phyloP scores from a whole-genome alignment of 2,329 filamentous ascomycete species.

The Cryphonectria parasitica region DNA sequence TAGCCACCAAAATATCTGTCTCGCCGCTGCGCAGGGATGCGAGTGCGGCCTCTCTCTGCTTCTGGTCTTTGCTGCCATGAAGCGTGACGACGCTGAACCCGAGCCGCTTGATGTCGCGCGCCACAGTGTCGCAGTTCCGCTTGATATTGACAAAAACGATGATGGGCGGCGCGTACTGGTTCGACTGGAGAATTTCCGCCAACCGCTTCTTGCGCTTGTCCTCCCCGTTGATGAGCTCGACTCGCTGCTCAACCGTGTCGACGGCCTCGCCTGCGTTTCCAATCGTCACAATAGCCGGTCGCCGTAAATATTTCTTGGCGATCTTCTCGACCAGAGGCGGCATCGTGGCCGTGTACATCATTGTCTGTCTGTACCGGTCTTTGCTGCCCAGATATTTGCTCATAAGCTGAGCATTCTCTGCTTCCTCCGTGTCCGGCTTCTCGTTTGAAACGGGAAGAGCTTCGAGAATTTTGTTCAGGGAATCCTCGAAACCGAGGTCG shows the following conservation, averaged over 20 bases:
- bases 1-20: conserved; percentile 90
- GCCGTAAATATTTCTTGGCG: conserved; percentile 92
- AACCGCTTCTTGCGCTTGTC: conserved; percentile 96
- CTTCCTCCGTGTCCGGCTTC: conserved; percentile 91
- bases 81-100: conserved; percentile 89
- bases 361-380: conserved; percentile 84
- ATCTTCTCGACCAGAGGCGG: conserved; percentile 89
- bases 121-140: conserved; percentile 94
- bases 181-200: conserved; percentile 81
- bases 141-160: conserved; percentile 99
- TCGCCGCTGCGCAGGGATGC: conserved; percentile 79
- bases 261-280: conserved; percentile 95
- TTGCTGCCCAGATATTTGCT: conserved; percentile 75
- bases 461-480: conserved; percentile 95
- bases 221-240: conserved; percentile 88
- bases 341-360: conserved; percentile 99
- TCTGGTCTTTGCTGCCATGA: conserved; percentile 95
- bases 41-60: conserved; percentile 93
- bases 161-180: conserved; percentile 84
- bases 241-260: conserved; percentile 95
- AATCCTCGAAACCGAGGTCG: conserved; percentile 95
- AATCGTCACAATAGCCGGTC: conserved; percentile 92
- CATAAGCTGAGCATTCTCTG: conserved; percentile 87
- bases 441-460: conserved; percentile 91
- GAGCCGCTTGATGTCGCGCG: conserved; percentile 91